phyloP scores from a whole-genome alignment of 345 rosid genomes.

The Salix viminalis region DNA sequence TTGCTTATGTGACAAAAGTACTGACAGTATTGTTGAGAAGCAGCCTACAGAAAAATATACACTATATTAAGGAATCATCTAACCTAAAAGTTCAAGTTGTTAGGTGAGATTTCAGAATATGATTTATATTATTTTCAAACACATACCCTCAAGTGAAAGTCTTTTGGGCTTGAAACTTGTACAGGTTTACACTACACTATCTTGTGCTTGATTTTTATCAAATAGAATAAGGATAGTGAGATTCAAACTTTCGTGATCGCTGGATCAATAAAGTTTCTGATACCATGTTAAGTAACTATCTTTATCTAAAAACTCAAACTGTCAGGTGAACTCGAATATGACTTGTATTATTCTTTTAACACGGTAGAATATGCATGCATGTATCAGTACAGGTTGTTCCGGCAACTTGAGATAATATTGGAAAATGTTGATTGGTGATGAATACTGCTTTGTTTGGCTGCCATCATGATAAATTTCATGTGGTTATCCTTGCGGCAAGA shows the following conservation, averaged over 20 bases:
- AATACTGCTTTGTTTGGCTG: slow-evolving; percentile 9
- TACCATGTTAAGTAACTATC: too few relatives aligned
- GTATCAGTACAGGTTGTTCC: not conserved
- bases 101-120: fast-evolving
- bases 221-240: too few relatives aligned
- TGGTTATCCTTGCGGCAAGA: slow-evolving; percentile 20
- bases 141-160: too few relatives aligned
- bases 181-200: too few relatives aligned
- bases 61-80: fast-evolving
- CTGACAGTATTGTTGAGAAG: not conserved
- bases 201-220: too few relatives aligned
- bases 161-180: too few relatives aligned
- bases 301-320: fast-evolving
- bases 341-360: too few relatives aligned
- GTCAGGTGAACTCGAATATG: too few relatives aligned
- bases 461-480: slow-evolving; percentile 12
- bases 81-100: fast-evolving
- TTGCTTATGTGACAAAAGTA: not conserved
- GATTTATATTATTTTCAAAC: too few relatives aligned
- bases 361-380: not conserved
- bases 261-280: fast-evolving
- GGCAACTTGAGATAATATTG: slow-evolving; percentile 2
- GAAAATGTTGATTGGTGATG: slow-evolving; percentile 15
- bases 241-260: too few relatives aligned
- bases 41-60: not conserved